Evolutionary conservation across 2,329 filamentous ascomycete genomes (phyloP).

Genomic region (Thielaviopsis euricoi): DNA sequence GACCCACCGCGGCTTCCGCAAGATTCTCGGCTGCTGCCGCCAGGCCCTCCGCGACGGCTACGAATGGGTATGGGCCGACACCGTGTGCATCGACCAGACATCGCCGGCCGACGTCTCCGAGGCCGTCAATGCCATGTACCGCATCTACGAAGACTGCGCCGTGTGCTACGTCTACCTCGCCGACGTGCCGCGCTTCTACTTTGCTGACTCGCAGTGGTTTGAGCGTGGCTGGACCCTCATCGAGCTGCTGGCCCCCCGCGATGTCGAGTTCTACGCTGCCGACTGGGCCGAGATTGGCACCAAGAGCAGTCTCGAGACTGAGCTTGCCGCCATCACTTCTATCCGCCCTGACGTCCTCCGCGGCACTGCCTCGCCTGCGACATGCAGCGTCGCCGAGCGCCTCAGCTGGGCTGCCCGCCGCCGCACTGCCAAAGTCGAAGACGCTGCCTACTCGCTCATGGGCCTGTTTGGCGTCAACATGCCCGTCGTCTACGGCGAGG

Average conservation of each 20-base stretch:
- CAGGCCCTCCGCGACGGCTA: constrained; percentile 14
- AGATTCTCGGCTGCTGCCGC: constrained; percentile 14
- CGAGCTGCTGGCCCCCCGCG: constrained; percentile 18
- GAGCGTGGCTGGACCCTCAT: constrained; percentile 18
- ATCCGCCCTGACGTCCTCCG: constrained; percentile 15
- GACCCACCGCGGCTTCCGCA: constrained; percentile 11
- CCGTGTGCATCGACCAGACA: constrained; percentile 18
- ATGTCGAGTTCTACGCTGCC: constrained; percentile 17
- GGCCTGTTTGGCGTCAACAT: constrained; percentile 19
- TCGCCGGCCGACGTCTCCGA: constrained; percentile 16
- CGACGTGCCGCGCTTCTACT: constrained; percentile 14
- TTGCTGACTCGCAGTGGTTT: constrained; percentile 15
- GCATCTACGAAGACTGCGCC: constrained; percentile 15
- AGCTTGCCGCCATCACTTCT: constrained; percentile 14
- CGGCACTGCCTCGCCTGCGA: background rate
- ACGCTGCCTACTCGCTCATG: constrained; percentile 18
- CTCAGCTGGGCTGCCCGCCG: constrained; percentile 18
- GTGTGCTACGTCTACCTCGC: constrained; percentile 17
- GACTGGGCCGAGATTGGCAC: constrained; percentile 17
- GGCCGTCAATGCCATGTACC: constrained; percentile 17
- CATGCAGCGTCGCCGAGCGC: constrained; percentile 13
- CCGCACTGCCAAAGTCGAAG: constrained; percentile 16
- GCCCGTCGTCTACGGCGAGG: constrained; percentile 18
- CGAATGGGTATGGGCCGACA: constrained; percentile 17
- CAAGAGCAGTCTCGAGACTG: constrained; percentile 13